Conservation (phyloP, 2,329 filamentous ascomycete genomes). For the Huntiella moniliformis region DNA sequence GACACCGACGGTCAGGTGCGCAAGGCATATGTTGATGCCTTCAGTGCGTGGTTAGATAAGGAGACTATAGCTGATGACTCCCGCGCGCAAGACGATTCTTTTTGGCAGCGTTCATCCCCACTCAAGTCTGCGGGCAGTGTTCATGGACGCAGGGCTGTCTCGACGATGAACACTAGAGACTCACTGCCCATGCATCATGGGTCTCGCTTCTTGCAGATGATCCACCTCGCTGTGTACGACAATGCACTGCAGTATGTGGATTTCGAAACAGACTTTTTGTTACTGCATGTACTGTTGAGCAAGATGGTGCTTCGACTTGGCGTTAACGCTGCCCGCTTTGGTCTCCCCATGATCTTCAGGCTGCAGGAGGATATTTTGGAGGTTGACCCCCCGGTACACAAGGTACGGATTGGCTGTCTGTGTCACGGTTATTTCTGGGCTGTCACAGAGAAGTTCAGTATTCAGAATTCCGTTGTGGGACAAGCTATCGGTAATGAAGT, state of each 20-base stretch:
- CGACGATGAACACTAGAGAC: constrained; percentile 42
- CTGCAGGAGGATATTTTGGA: constrained; percentile 69
- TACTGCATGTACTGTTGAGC: constrained; percentile 59
- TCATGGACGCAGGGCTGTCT: constrained; percentile 43
- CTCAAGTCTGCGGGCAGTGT: constrained; percentile 18
- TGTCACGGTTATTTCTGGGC: constrained; percentile 82
- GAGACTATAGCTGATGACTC: constrained; percentile 54
- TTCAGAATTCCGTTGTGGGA: constrained; percentile 51
- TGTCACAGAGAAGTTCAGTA: constrained; percentile 56
- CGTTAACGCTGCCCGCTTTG: constrained; percentile 60
- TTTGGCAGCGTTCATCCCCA: constrained; percentile 25
- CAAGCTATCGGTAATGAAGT: constrained; percentile 60
- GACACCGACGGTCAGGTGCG: constrained; percentile 63
- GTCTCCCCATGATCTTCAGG: constrained; percentile 73
- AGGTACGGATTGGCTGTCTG: constrained; percentile 64
- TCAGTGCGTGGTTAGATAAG: constrained; percentile 68
- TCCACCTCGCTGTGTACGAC: constrained; percentile 83
- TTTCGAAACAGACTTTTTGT: constrained; percentile 53
- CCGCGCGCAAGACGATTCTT: constrained; percentile 37
- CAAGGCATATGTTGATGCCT: constrained; percentile 66
- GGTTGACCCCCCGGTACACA: constrained; percentile 45
- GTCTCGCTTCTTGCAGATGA: constrained; percentile 51
- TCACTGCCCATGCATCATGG: constrained; percentile 14
- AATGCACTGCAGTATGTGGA: constrained; percentile 57
- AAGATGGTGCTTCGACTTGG: constrained; percentile 61